Evolutionary conservation across 306 rosid species (phyloP), one percentile per base, ranked within the genome.

Genomic region (Pterocarpus macrocarpus): DNA sequence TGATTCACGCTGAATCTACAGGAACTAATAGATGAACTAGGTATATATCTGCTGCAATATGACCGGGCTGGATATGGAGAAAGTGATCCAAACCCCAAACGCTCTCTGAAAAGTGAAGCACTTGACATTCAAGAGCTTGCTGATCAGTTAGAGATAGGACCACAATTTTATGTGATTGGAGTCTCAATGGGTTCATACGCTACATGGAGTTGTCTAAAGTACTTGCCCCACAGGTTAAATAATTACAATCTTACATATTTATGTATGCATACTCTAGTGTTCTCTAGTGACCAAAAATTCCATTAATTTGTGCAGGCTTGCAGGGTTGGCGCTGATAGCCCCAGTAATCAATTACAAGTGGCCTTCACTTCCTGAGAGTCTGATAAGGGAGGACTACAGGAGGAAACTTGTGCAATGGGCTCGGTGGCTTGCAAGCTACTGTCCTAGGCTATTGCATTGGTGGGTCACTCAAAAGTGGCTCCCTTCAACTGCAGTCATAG

Each of bases 21-120:
- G 97, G 97, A 95, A 66, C 82, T 92, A 68, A 86, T 92, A 84
- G 94, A 89, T 63, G 94, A 91, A 74, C 61, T 95, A 85, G 94
- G 97, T 15, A 86, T 94, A 86, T 94, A 91, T 82, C 86, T 91
- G 84, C 71, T 94, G 81, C 89, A 86, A 68, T 91, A 85, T 76
- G 98, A 94, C 71, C 88, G 97, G 5, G 94, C 98, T 49, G 98
- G 98, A 38, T 94, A 94, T 71, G 98, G 98, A 76, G 97, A 91
- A 62, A 94, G 98, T 66, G 98, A 92, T 89, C 94, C 97, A 61
- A 90, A 92, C 80, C 95, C 95, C 11, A 91, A 87, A 67, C 90
- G 90, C 15, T 83, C 97, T 1, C 70, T 91, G 71, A 85, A 91
- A 86, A 88, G 90, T 86, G 98, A 95, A 88, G 97, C 97, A 53